Conservation (phyloP, 768 basidiomycete species). For the Russula lepida region DNA sequence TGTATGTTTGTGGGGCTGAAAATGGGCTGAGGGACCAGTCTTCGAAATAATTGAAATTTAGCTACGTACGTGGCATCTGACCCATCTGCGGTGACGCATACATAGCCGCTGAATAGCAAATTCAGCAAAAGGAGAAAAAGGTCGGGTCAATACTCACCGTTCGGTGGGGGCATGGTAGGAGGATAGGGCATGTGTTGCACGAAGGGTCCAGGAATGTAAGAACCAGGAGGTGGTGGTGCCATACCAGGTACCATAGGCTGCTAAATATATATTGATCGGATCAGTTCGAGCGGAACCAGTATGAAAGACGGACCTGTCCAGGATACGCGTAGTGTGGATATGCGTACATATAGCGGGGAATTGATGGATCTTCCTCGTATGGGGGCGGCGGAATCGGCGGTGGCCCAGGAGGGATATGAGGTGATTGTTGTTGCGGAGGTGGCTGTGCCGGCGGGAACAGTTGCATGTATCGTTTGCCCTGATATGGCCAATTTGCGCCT, state of each 20-base stretch:
- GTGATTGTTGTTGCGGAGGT: constrained; percentile 54
- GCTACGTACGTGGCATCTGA: constrained; percentile 74
- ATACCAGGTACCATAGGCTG: constrained; percentile 84
- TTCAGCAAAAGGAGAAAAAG: constrained; percentile 1
- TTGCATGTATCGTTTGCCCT: constrained; percentile 74
- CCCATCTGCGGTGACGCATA: constrained; percentile 75
- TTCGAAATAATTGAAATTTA: too few relatives aligned
- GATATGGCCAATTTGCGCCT: constrained; percentile 84
- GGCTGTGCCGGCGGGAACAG: constrained; percentile 63
- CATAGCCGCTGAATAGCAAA: constrained; percentile 46
- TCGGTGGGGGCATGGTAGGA: constrained; percentile 65
- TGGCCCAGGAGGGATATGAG: constrained; percentile 59
- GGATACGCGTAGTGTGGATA: constrained; percentile 74
- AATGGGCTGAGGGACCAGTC: constrained; percentile 6
- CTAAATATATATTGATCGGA: constrained; percentile 3
- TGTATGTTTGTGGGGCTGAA: constrained; percentile 65
- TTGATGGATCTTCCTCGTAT: constrained; percentile 68
- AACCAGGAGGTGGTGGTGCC: constrained; percentile 70
- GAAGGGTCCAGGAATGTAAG: constrained; percentile 71
- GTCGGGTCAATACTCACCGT: constrained; percentile 37
- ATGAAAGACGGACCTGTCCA: constrained; percentile 48
- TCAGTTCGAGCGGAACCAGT: not conserved
- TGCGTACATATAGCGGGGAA: constrained; percentile 56
- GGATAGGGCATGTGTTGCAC: constrained; percentile 85
- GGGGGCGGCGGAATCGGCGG: constrained; percentile 64